Percentiles rank a stretch among this genome's conserved stretches.
phyloP scores from a whole-genome alignment of 257 asterid genomes.

The Solanum medicagineum region DNA sequence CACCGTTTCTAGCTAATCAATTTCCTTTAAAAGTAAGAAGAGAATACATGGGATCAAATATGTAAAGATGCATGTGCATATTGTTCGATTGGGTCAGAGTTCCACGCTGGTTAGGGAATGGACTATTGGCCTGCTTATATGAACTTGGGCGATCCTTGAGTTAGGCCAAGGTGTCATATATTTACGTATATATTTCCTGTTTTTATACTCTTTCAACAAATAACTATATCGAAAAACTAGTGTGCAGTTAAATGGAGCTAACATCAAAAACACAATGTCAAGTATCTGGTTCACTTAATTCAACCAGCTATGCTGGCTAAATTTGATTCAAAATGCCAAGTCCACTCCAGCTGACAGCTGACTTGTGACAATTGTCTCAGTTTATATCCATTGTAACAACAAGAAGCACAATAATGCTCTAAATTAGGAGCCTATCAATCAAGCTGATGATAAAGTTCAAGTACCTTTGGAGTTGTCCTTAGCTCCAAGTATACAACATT shows the following conservation, averaged over 20 bases:
- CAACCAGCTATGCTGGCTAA: background rate
- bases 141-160: background rate
- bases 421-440: background rate
- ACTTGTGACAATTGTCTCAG: background rate
- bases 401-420: background rate
- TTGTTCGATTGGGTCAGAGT: background rate
- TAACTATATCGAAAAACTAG: background rate
- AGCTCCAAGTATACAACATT: slow-evolving; percentile 83
- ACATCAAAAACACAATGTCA: background rate
- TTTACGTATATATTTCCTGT: background rate
- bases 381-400: background rate
- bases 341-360: background rate
- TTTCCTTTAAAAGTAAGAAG: background rate
- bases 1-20: background rate
- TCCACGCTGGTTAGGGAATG: background rate
- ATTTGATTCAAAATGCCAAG: background rate
- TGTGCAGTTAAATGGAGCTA: background rate
- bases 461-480: slow-evolving; percentile 92
- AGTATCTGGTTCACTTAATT: background rate
- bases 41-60: background rate
- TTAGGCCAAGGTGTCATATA: background rate
- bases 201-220: background rate
- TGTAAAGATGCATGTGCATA: background rate
- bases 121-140: background rate
- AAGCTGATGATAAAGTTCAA: background rate